Conservation (phyloP, 352 stramenopile species). For the Globisporangium rhizosaccharum region DNA sequence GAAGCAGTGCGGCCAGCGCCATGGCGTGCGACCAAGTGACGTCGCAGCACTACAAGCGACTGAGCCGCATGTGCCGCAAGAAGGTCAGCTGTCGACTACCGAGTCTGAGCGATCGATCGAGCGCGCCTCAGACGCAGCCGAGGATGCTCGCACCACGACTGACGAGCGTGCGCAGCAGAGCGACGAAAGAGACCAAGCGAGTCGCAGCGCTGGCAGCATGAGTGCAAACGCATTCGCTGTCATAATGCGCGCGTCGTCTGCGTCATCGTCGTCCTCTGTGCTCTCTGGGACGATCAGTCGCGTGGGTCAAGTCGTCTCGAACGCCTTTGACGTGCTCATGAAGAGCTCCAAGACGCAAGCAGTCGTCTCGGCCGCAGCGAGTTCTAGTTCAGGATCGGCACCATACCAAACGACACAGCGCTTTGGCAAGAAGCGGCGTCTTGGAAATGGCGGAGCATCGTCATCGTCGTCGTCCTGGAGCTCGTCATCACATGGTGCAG, state of each 20-base stretch:
- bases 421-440: conserved; percentile 20
- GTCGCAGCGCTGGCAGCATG: no score
- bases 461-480: conserved; percentile 10
- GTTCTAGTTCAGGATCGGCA: neutral
- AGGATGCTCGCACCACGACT: no score
- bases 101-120: neutral
- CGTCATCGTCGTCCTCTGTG: conserved; percentile 7
- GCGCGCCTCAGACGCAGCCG: neutral
- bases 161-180: no score
- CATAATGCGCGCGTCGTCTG: conserved; percentile 43
- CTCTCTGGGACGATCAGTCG: conserved; percentile 10
- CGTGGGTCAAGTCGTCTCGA: conserved; percentile 22
- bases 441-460: neutral
- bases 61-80: neutral
- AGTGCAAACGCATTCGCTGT: conserved; percentile 41
- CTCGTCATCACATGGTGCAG: neutral
- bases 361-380: conserved; percentile 14
- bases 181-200: no score
- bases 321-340: conserved; percentile 83
- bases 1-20: conserved; percentile 69
- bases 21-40: conserved; percentile 52
- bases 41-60: conserved; percentile 23
- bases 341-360: conserved; percentile 61
- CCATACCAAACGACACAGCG: conserved; percentile 16
- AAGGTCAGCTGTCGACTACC: conserved; percentile 1